phyloP scores from a whole-genome alignment of 2,329 filamentous ascomycete species.

The Acephala macrosclerotiorum region DNA sequence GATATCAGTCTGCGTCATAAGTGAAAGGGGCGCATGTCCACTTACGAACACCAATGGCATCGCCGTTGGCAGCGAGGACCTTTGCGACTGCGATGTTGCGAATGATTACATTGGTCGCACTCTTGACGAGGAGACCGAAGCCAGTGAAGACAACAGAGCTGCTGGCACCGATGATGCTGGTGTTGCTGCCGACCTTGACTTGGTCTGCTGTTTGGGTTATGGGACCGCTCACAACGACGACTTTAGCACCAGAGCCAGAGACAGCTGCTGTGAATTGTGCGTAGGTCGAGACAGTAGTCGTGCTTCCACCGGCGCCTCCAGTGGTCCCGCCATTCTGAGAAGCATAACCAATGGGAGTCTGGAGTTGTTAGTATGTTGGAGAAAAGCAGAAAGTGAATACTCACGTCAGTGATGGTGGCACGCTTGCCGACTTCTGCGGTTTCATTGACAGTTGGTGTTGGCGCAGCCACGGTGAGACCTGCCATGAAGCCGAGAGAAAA shows the following conservation, averaged over 20 bases:
- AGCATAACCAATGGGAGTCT: constrained; percentile 18
- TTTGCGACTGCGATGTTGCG: constrained; percentile 67
- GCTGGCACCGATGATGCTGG: constrained; percentile 55
- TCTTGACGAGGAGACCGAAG: constrained; percentile 51
- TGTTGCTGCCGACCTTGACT: constrained; percentile 57
- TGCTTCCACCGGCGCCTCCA: constrained; percentile 57
- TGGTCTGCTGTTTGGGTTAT: constrained; percentile 52
- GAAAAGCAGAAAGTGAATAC: neutral
- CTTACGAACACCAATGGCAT: constrained; percentile 62
- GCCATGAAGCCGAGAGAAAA: constrained; percentile 13
- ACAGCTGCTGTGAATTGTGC: constrained; percentile 58
- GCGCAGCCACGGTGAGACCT: constrained; percentile 11
- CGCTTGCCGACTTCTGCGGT: constrained; percentile 2
- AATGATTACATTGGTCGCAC: constrained; percentile 65
- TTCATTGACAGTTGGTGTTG: constrained; percentile 16
- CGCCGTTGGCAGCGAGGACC: constrained; percentile 62
- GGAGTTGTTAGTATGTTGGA: neutral
- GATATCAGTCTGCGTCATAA: neutral
- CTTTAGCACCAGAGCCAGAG: constrained; percentile 51
- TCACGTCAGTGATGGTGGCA: constrained; percentile 10
- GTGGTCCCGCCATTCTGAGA: constrained; percentile 27
- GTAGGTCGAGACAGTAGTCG: constrained; percentile 61
- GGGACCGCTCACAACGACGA: constrained; percentile 54
- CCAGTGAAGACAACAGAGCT: constrained; percentile 36
- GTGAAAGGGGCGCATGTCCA: neutral